Evolutionary conservation across 768 basidiomycete species (phyloP), one percentile per base, ranked within the genome.

Genomic region (Termitomyces sp.): DNA sequence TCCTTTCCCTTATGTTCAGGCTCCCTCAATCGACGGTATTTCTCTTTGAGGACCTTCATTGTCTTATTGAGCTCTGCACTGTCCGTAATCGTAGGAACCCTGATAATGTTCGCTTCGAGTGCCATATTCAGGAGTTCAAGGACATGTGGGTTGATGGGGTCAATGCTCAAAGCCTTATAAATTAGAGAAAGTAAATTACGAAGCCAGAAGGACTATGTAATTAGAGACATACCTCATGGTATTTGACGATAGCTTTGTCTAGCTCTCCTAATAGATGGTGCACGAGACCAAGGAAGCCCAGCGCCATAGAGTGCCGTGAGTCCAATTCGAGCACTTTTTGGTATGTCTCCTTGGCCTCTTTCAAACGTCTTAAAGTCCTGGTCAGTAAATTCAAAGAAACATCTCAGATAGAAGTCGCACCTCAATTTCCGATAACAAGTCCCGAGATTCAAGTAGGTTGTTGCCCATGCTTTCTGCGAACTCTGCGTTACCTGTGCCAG

Each of bases 401-500:
- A 54, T 30, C 5, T 12, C 47, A 45, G 34, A 39, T 39, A 50
- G 22, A 34, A 40, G 10, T 71, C 85, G 57, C 61, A 93, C 93
- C 82, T 84, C 12, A 91, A 76, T 70, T 91, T 93, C 20, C 95
- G 84, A 63, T 83, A 85, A 53, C 90, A 89, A 26, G 96, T 97
- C 12, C 93, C 97, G 18, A 98, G 82, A 68, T 98, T 99, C 59
- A 96, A 76, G 70, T 92, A 93, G 0, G 95, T 97, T 12, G 87
- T 86, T 0, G 88, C 82, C 95, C 96, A 98, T 0, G 89, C 84
- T 37, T 82, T 82, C 59, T 91, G 86, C 1, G 93, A 91, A 49
- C 86, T 86, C 69, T 97, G 93, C 8, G 93, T 91, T 16, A 90
- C 85, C 59, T 89, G 81, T 0, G 94, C 93, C 5, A 92, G 78